phyloP scores from a whole-genome alignment of 2,329 filamentous ascomycete species.

The Sphaerostilbella broomeana region DNA sequence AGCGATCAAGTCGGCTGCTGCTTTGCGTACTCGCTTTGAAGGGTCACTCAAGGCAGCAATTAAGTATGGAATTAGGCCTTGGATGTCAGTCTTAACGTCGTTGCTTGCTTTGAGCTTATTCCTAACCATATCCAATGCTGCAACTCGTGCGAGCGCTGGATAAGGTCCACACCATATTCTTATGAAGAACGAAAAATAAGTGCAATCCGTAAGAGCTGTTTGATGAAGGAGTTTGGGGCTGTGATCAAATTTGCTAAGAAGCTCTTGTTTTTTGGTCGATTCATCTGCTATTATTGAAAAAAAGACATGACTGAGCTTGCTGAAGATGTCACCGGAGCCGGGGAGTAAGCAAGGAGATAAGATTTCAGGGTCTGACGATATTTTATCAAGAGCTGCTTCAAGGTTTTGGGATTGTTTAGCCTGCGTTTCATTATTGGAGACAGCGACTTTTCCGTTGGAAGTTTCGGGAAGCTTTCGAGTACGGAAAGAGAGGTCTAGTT shows the following conservation, averaged over 20 bases:
- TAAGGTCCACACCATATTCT: conserved; percentile 67
- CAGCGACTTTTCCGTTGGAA: conserved; percentile 40
- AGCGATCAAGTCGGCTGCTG: conserved; percentile 62
- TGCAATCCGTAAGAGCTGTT: conserved; percentile 51
- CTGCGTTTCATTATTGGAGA: conserved; percentile 23
- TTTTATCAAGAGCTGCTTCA: conserved; percentile 32
- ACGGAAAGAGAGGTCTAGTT: conserved; percentile 63
- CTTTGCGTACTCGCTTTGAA: conserved; percentile 67
- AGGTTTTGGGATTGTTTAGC: conserved; percentile 32
- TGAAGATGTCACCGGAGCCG: conserved; percentile 46
- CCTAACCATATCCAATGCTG: conserved; percentile 61
- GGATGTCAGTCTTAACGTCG: conserved; percentile 55
- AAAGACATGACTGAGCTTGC: conserved; percentile 53
- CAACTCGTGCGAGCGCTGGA: conserved; percentile 60
- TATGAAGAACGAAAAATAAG: conserved; percentile 70
- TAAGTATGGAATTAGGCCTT: conserved; percentile 76
- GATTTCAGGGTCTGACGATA: conserved; percentile 30
- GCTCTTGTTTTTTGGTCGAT: conserved; percentile 27
- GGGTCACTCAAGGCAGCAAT: conserved; percentile 68
- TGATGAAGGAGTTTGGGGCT: conserved; percentile 48
- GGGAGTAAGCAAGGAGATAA: conserved; percentile 48
- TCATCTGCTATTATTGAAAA: conserved; percentile 44
- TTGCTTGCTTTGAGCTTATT: conserved; percentile 47
- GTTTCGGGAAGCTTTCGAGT: conserved; percentile 45
- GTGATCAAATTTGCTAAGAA: conserved; percentile 47